These are phyloP conservation scores for Psilocybe azurescens DNA, from an alignment of 768 basidiomycete species.

Conservation along the genomic window DNA sequence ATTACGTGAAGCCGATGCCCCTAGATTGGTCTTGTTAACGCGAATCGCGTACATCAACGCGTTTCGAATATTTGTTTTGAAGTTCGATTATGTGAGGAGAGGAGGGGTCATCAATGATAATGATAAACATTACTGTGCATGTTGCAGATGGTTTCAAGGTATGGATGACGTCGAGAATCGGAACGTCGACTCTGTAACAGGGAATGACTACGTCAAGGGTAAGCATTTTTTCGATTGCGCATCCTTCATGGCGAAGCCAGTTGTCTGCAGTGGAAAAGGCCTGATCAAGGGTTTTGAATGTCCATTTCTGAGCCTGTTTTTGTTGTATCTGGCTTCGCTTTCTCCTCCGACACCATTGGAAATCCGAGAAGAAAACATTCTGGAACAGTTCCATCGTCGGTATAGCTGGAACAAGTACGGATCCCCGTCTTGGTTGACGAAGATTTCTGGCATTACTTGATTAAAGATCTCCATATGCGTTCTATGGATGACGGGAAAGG, in stretches of 20 bases:
- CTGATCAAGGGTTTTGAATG: constrained; percentile 48
- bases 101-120: constrained; percentile 60
- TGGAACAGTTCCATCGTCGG: constrained; percentile 56
- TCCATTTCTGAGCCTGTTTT: constrained; percentile 53
- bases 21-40: constrained; percentile 49
- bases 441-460: constrained; percentile 52
- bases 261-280: constrained; percentile 39
- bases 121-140: constrained; percentile 57
- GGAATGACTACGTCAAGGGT: constrained; percentile 63
- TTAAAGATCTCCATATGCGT: constrained; percentile 64
- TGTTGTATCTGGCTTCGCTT: constrained; percentile 49
- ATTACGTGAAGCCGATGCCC: constrained; percentile 61
- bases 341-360: constrained; percentile 53
- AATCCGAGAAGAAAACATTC: constrained; percentile 48
- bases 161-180: constrained; percentile 49
- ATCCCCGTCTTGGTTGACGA: constrained; percentile 65
- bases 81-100: constrained; percentile 46
- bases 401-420: constrained; percentile 66
- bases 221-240: constrained; percentile 36
- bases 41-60: constrained; percentile 61
- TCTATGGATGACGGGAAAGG: constrained; percentile 61
- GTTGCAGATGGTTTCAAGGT: constrained; percentile 45
- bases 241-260: constrained; percentile 38
- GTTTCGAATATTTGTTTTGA: constrained; percentile 40
- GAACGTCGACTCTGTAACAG: constrained; percentile 56